Evolutionary conservation across 139 green algal genomes (phyloP).

Genomic region (Nannochloris sp.): DNA sequence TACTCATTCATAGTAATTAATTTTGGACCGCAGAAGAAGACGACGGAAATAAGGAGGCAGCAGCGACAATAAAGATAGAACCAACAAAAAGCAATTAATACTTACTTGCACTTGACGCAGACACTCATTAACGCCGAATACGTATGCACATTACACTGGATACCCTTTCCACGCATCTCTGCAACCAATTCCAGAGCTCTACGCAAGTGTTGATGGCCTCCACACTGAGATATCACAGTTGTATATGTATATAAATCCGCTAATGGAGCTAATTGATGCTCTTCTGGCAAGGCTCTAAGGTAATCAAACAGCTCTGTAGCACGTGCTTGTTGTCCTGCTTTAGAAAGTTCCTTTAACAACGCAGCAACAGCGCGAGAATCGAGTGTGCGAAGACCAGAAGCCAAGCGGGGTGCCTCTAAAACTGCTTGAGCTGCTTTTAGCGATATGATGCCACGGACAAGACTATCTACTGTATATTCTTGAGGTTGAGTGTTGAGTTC

Average conservation of each 20-base stretch:
- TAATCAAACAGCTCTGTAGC: slow-evolving; percentile 4
- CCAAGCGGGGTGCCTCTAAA: slow-evolving; percentile 1
- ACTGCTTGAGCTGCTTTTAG: slow-evolving; percentile 10
- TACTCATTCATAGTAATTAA: too few relatives aligned
- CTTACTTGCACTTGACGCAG: slow-evolving; percentile 64
- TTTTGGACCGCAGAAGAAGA: too few relatives aligned
- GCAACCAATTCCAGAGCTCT: slow-evolving; percentile 50
- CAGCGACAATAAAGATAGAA: too few relatives aligned
- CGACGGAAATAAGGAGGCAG: too few relatives aligned
- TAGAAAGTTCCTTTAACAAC: slow-evolving; percentile 65
- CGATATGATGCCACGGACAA: slow-evolving; percentile 11
- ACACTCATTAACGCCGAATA: slow-evolving; percentile 79
- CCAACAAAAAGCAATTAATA: neutral
- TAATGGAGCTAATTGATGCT: slow-evolving; percentile 31
- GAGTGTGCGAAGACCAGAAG: slow-evolving; percentile 13
- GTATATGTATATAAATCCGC: slow-evolving; percentile 75
- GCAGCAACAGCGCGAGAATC: slow-evolving; percentile 55
- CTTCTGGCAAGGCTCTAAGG: slow-evolving; percentile 9
- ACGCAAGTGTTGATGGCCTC: slow-evolving; percentile 49
- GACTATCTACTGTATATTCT: slow-evolving; percentile 18
- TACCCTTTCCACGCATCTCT: slow-evolving; percentile 47
- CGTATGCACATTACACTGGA: slow-evolving; percentile 67
- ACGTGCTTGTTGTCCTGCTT: slow-evolving; percentile 20
- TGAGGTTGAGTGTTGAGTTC: neutral
- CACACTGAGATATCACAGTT: slow-evolving; percentile 64